Evolutionary conservation across 2,329 filamentous ascomycete genomes (phyloP).

Genomic region (Microcyclospora tardicrescens): DNA sequence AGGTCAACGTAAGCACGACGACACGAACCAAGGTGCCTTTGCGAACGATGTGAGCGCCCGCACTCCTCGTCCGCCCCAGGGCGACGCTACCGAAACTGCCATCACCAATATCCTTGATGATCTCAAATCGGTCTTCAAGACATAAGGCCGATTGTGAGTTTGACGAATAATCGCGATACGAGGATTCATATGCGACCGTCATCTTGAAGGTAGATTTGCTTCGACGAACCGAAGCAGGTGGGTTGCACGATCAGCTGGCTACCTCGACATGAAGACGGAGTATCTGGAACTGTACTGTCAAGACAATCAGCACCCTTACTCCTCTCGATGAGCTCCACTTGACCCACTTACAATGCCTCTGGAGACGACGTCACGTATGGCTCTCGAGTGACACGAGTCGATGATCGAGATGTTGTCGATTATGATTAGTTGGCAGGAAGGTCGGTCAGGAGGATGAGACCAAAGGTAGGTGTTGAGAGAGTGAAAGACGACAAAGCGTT

Average conservation of each 20-base stretch:
- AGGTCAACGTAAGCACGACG: background rate
- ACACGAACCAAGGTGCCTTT: conserved; percentile 77
- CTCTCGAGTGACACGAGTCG: background rate
- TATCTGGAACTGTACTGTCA: background rate
- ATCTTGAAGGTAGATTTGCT: conserved; percentile 38
- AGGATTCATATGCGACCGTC: conserved; percentile 60
- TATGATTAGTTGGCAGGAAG: conserved; percentile 14
- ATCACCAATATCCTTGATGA: conserved; percentile 96
- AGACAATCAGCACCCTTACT: too few relatives aligned
- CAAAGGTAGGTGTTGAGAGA: too few relatives aligned
- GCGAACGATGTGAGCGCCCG: conserved; percentile 76
- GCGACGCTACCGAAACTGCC: conserved; percentile 96
- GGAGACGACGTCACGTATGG: background rate
- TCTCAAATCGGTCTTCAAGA: conserved; percentile 89
- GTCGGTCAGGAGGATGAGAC: conserved; percentile 4
- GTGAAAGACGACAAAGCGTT: too few relatives aligned
- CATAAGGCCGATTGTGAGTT: conserved; percentile 38
- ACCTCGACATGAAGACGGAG: conserved; percentile 13
- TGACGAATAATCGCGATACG: conserved; percentile 49
- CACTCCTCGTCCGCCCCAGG: conserved; percentile 78
- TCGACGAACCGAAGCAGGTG: conserved; percentile 10
- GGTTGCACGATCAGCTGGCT: conserved; percentile 4
- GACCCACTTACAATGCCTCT: background rate
- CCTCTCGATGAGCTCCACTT: background rate
- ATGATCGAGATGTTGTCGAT: conserved; percentile 3